phyloP scores from a whole-genome alignment of 139 green algal species.

The Picochlorum sp. region DNA sequence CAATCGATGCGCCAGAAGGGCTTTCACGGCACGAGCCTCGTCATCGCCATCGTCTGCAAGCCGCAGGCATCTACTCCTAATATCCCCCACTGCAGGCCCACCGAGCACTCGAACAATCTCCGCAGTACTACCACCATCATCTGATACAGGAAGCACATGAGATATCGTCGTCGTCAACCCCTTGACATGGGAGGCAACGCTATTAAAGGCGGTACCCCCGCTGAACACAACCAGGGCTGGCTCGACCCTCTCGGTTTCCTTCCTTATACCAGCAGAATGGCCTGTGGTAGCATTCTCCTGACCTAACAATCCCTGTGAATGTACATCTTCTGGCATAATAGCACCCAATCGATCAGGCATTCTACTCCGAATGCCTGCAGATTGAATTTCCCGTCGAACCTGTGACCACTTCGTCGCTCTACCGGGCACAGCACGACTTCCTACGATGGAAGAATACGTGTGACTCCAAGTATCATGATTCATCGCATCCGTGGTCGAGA shows the following conservation, averaged over 20 bases:
- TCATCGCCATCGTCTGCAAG: conserved; percentile 78
- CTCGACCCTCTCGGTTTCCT: background rate
- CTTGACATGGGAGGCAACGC: conserved; percentile 54
- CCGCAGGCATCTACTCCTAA: conserved; percentile 87
- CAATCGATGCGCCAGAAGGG: conserved; percentile 84
- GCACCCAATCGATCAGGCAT: too few relatives aligned
- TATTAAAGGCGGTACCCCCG: conserved; percentile 97
- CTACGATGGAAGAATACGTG: too few relatives aligned
- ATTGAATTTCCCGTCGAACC: too few relatives aligned
- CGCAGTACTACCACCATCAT: conserved; percentile 93
- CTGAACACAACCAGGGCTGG: conserved; percentile 80
- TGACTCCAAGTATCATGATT: too few relatives aligned
- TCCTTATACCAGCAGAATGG: too few relatives aligned
- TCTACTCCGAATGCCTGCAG: too few relatives aligned
- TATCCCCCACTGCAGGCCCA: conserved; percentile 94
- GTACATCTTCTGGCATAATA: too few relatives aligned
- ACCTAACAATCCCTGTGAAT: too few relatives aligned
- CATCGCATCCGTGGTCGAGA: too few relatives aligned
- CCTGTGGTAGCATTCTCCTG: too few relatives aligned
- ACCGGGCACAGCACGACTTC: too few relatives aligned
- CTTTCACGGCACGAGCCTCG: conserved; percentile 61
- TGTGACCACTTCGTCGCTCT: too few relatives aligned
- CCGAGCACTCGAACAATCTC: conserved; percentile 97
- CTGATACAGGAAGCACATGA: conserved; percentile 93
- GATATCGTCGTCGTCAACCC: conserved; percentile 67